These are phyloP conservation scores for Lithospermum erythrorhizon DNA, from an alignment of 257 asterid genomes.

Conservation along the genomic window DNA sequence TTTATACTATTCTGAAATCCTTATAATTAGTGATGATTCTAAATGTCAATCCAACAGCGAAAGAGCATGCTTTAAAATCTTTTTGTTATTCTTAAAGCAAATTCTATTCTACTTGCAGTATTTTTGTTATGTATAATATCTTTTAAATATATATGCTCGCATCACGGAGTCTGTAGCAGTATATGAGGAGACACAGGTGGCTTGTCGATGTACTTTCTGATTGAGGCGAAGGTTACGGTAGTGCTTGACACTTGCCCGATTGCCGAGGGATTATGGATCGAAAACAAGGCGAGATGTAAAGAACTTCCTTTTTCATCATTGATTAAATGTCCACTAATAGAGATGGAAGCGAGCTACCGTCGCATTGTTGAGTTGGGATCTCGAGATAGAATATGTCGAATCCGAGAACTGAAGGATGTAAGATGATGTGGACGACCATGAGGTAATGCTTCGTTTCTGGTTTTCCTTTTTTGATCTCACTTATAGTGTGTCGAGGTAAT, in stretches of 20 bases:
- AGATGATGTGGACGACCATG: slow-evolving; percentile 48
- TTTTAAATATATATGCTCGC: not conserved
- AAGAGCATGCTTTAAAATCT: not conserved
- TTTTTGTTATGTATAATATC: not conserved
- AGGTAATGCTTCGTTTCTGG: slow-evolving; percentile 30
- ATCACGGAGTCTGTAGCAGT: not conserved
- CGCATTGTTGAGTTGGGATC: slow-evolving; percentile 30
- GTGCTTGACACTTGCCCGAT: slow-evolving; percentile 33
- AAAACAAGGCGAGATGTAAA: slow-evolving; percentile 26
- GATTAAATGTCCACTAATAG: slow-evolving; percentile 23
- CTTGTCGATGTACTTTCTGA: too few relatives aligned
- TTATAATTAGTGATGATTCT: not conserved
- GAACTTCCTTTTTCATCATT: slow-evolving; percentile 19
- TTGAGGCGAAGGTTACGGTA: slow-evolving; percentile 33
- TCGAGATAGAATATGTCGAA: slow-evolving; percentile 76
- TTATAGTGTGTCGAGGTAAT: not conserved
- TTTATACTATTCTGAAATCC: not conserved
- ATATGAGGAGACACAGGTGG: slow-evolving; percentile 63
- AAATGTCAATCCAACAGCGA: not conserved
- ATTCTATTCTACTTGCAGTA: not conserved
- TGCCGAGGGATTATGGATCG: slow-evolving; percentile 26
- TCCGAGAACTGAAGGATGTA: slow-evolving; percentile 72
- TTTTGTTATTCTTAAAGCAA: not conserved
- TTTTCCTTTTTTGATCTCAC: slow-evolving; percentile 2
- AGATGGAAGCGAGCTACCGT: slow-evolving; percentile 26